Evolutionary conservation across 169 alveolate species (phyloP), one percentile per base, ranked within the genome.

Genomic region (Hammondia hammondi): DNA sequence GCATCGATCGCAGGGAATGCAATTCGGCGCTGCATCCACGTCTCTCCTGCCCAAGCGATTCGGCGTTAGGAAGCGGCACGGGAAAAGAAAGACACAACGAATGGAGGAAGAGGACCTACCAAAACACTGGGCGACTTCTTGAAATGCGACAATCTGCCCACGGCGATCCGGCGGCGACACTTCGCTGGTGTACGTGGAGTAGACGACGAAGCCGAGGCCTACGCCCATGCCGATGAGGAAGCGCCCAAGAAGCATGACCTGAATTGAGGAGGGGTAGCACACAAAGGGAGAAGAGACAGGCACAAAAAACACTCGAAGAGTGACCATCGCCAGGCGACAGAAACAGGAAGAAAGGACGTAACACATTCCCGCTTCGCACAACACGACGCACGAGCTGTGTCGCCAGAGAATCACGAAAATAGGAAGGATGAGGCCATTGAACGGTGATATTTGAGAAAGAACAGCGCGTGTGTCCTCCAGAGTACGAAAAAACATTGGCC

Each of bases 191-290:
- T 92, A 92, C 35, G 95, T 82, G 43, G 95, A 57, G 45, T 46
- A 77, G 56, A 85, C 92, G 43, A 81, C 95, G 82, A 92, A 92
- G 56, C 95, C 95, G 52, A 71, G 43, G 4, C 95, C 95, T 21
- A 92, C 92, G 3, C 95, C 95, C 46, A 85, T 35, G 70, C 95
- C 95, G 67, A 92, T 48, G 82, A 61, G n/a, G 17, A 85, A 39
- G 17, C 95, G 85, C 29, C 95, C 95, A 21, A 46, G 32, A 6
- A 92, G 95, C 72, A 52, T 52, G 35, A 84, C 70, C 91, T 81
- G 92, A 6, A 19, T 37, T 14, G 12, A 32, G 61, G 71, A 14
- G 19, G 61, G 19, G 19, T 14, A 14, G 5, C 77, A 67, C 32
- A 67, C 77, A 67, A 67, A 3, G 32, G 35, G 2, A 67, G 32